Evolutionary conservation across 225 moss, liverwort and hornwort species (phyloP).

Genomic region (Takakia lepidozioides): DNA sequence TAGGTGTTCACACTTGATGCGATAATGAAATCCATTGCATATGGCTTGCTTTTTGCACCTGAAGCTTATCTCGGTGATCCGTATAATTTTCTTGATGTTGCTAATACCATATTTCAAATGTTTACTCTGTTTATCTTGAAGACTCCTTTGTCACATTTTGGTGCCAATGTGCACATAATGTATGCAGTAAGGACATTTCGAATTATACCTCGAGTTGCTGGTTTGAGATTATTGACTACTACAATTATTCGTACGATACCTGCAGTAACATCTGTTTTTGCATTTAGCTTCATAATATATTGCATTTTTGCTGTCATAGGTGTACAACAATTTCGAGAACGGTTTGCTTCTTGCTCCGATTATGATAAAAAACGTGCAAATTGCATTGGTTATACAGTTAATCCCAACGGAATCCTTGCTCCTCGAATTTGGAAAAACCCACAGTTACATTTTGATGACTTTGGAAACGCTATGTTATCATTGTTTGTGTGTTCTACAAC

Average conservation of each 20-base stretch:
- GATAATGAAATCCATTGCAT: constrained; percentile 45
- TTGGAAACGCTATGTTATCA: constrained; percentile 74
- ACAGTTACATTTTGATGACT: constrained; percentile 64
- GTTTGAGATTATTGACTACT: constrained; percentile 35
- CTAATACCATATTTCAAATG: constrained; percentile 24
- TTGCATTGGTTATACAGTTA: constrained; percentile 56
- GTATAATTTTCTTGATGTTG: constrained; percentile 63
- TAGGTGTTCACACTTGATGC: constrained; percentile 57
- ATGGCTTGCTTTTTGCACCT: constrained; percentile 74
- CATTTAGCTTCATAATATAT: constrained; percentile 61
- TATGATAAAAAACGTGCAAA: constrained; percentile 26
- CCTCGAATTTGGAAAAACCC: constrained; percentile 69
- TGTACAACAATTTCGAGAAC: constrained; percentile 53
- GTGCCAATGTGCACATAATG: constrained; percentile 40
- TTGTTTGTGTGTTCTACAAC: constrained; percentile 78
- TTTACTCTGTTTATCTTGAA: neutral
- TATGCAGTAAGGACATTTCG: constrained; percentile 44
- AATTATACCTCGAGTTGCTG: constrained; percentile 55
- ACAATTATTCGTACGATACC: constrained; percentile 61
- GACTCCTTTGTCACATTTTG: neutral
- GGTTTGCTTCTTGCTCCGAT: constrained; percentile 62
- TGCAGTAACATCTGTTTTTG: constrained; percentile 58
- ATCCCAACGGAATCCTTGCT: constrained; percentile 35
- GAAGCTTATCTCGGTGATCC: constrained; percentile 84
- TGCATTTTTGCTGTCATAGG: constrained; percentile 87